Evolutionary conservation across 169 alveolate genomes (phyloP).

Genomic region (Cryptosporidium andersoni): DNA sequence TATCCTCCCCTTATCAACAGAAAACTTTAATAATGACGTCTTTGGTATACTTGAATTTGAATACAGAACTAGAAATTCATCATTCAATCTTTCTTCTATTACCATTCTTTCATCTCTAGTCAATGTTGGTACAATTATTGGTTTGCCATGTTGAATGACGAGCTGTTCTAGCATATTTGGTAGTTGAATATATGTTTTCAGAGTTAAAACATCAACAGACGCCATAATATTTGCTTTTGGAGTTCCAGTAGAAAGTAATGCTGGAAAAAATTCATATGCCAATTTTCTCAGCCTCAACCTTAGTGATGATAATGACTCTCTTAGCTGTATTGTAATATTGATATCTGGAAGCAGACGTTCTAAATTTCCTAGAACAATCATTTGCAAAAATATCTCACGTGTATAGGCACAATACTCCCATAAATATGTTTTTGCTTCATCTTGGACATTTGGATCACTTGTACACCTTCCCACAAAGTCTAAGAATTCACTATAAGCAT

Average conservation of each 20-base stretch:
- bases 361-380: conserved; percentile 56
- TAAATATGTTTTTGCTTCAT: conserved; percentile 62
- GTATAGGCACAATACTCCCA: conserved; percentile 64
- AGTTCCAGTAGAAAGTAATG: conserved; percentile 37
- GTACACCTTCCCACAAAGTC: conserved; percentile 57
- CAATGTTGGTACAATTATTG: conserved; percentile 43
- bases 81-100: conserved; percentile 25
- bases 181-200: conserved; percentile 36
- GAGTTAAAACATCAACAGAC: conserved; percentile 37
- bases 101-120: background rate
- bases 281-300: conserved; percentile 52
- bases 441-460: conserved; percentile 69
- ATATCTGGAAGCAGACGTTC: conserved; percentile 35
- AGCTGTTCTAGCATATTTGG: conserved; percentile 57
- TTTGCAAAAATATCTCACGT: conserved; percentile 39
- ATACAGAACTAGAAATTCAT: conserved; percentile 39
- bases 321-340: conserved; percentile 26
- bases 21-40: conserved; percentile 14
- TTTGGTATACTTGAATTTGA: conserved; percentile 15
- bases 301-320: conserved; percentile 32
- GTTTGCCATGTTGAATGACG: conserved; percentile 51
- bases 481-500: conserved; percentile 48
- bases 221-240: conserved; percentile 42
- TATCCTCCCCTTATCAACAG: conserved; percentile 52
- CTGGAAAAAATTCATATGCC: conserved; percentile 53